Base-by-base conservation (phyloP, 2,329 filamentous ascomycete species). In the Fusarium drepaniforme region DNA sequence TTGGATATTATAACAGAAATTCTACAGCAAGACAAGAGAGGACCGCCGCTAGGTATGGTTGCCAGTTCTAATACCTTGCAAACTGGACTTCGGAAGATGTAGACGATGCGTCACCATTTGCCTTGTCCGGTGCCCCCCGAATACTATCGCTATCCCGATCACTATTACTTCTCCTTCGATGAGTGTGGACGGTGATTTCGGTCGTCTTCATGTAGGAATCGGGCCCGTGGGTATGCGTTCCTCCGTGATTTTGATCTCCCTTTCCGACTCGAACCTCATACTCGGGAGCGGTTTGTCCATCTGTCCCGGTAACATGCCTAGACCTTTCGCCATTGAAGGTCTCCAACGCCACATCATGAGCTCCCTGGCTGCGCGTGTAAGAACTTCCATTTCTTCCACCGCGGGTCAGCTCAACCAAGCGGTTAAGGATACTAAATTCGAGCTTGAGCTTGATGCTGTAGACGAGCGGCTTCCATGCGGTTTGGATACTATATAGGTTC, bases 381-480 rank as follows among this genome's bases (percentile, higher is more conserved):
- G 75, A 77, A 42, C 73, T 78, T 35, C 70, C 75, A 35, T 71
- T 73, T 4, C 73, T 66, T 5, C 63, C 60, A 3, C 51, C 68
- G 5, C 67, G 70, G 0, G 75, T 75, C 5, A 82, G 8, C 21
- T 49, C 44, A 21, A 57, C 53, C 12, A 57, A 67, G 21, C 79
- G 79, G 56, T 83, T 84, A 57, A 84, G 80, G 9, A 84, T 82
- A 33, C 79, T 80, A 49, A 84, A 82, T 53, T 84, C 82, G 12
- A 83, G 74, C 67, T 83, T 84, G 44, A 84, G 75, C 71, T 84
- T 84, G 61, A 82, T 70, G 62, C 81, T 82, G 60, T 84, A 83
- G 2, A 80, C 79, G 18, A 76, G 72, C 25, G 40, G 74, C 71
- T 77, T 79, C 70, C 67, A 79, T 1, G 71, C 73, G 1, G 75